These are phyloP conservation scores for Didymella glomerata DNA, from an alignment of 2,329 filamentous ascomycete species.

Conservation along the genomic window DNA sequence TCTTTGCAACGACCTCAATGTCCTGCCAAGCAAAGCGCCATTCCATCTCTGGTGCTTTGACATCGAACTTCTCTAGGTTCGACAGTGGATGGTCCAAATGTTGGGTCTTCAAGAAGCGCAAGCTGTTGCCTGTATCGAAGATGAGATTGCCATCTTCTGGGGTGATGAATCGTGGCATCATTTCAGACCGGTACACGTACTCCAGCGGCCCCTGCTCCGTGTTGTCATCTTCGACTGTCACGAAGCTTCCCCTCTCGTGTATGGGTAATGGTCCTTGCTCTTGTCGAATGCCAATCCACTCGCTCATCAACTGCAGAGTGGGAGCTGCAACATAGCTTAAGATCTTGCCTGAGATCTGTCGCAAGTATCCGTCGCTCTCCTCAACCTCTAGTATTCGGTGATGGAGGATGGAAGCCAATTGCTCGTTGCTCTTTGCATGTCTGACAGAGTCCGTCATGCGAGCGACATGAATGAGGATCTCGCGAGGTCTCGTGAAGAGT, in stretches of 20 bases:
- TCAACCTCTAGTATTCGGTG: slow-evolving; percentile 61
- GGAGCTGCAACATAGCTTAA: slow-evolving; percentile 69
- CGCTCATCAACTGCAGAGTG: slow-evolving; percentile 72
- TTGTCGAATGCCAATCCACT: slow-evolving; percentile 75
- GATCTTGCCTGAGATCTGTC: slow-evolving; percentile 72
- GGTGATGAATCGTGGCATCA: slow-evolving; percentile 76
- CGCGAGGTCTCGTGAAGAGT: slow-evolving; percentile 55
- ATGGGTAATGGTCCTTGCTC: slow-evolving; percentile 43
- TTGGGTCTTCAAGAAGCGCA: slow-evolving; percentile 74
- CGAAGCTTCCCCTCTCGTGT: slow-evolving; percentile 42
- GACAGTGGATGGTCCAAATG: slow-evolving; percentile 76
- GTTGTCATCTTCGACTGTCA: slow-evolving; percentile 37
- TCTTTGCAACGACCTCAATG: slow-evolving; percentile 69
- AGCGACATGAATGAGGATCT: slow-evolving; percentile 64
- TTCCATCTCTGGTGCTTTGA: slow-evolving; percentile 65
- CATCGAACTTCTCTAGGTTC: slow-evolving; percentile 58
- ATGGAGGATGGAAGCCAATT: slow-evolving; percentile 51
- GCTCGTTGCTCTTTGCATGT: slow-evolving; percentile 53
- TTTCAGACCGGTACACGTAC: slow-evolving; percentile 68
- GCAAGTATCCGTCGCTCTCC: slow-evolving; percentile 68
- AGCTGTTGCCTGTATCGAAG: slow-evolving; percentile 81
- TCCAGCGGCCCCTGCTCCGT: slow-evolving; percentile 54
- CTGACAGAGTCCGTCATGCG: slow-evolving; percentile 58
- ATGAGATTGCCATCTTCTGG: slow-evolving; percentile 73
- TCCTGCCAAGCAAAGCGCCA: slow-evolving; percentile 79